phyloP scores from a whole-genome alignment of 805 yeast genomes.

The Cyberlindnera samutprakarnensis region DNA sequence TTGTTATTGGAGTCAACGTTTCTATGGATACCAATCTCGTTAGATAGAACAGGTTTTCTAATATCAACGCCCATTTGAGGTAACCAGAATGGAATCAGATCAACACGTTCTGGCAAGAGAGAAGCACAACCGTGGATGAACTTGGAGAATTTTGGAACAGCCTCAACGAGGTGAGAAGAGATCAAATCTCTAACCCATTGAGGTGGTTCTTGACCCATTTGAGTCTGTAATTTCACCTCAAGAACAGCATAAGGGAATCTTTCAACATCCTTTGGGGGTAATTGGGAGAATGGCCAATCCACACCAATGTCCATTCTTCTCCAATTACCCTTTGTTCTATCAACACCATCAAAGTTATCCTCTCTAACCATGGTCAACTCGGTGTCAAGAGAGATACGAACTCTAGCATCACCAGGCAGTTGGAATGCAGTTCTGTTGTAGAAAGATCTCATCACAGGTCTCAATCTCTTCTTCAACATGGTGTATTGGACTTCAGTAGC shows the following conservation, averaged over 20 bases:
- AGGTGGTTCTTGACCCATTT: slow-evolving; percentile 98
- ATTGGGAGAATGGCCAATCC: slow-evolving; percentile 87
- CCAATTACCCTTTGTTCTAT: slow-evolving; percentile 92
- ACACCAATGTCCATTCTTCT: slow-evolving; percentile 98
- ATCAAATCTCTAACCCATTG: slow-evolving; percentile 93
- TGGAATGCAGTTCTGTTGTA: slow-evolving; percentile 98
- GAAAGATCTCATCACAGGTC: slow-evolving; percentile 94
- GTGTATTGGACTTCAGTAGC: slow-evolving; percentile 93
- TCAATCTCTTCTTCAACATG: slow-evolving; percentile 69
- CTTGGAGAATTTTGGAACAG: slow-evolving; percentile 96
- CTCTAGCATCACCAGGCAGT: slow-evolving; percentile 98
- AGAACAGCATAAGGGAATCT: slow-evolving; percentile 96
- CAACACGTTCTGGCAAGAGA: slow-evolving; percentile 75
- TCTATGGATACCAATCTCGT: slow-evolving; percentile 26
- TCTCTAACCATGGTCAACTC: slow-evolving; percentile 97
- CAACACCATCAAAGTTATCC: slow-evolving; percentile 89
- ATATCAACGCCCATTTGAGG: slow-evolving; percentile 97
- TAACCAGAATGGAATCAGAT: slow-evolving; percentile 90
- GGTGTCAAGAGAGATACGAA: slow-evolving; percentile 95
- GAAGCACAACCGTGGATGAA: slow-evolving; percentile 96
- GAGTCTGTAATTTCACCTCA: slow-evolving; percentile 96
- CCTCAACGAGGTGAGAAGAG: slow-evolving; percentile 89
- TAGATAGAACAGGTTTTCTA: slow-evolving; percentile 61
- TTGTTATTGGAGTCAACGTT: slow-evolving; percentile 20
- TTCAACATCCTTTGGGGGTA: slow-evolving; percentile 78